phyloP scores from a whole-genome alignment of 305 asterid species.

The Fraxinus floribunda region DNA sequence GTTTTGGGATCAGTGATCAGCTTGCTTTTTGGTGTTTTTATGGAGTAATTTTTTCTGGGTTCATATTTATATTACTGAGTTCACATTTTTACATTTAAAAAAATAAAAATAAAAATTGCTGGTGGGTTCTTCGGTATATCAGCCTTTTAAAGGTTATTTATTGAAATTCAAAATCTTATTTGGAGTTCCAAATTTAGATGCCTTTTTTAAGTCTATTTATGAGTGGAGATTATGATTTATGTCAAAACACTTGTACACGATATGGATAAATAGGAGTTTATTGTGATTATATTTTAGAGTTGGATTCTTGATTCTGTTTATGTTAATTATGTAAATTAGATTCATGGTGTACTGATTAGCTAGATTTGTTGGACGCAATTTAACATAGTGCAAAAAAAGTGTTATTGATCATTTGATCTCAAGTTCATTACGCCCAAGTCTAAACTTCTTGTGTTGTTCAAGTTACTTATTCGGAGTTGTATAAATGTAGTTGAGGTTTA shows the following conservation, averaged over 20 bases:
- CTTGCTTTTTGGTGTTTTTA: background rate
- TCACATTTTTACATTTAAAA: background rate
- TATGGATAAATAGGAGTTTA: conserved; percentile 24
- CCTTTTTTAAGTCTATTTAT: conserved; percentile 8
- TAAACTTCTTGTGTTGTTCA: background rate
- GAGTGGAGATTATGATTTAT: conserved; percentile 10
- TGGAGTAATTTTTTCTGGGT: conserved; percentile 16
- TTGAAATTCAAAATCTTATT: background rate
- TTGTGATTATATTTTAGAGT: conserved; percentile 16
- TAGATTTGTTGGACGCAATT: conserved; percentile 18
- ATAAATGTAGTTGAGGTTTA: background rate
- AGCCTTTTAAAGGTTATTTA: conserved; percentile 2
- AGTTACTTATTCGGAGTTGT: background rate
- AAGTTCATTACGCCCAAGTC: background rate
- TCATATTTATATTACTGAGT: background rate
- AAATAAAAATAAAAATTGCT: background rate
- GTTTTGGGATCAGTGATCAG: background rate
- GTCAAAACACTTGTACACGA: conserved; percentile 13
- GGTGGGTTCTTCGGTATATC: conserved; percentile 8
- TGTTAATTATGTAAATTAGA: conserved; percentile 3
- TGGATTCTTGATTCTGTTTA: conserved; percentile 21
- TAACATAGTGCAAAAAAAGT: background rate
- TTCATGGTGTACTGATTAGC: conserved; percentile 10
- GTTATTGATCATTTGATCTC: background rate
- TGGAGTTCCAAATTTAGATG: background rate